Conservation (phyloP, 2,329 filamentous ascomycete genomes). For the Fusarium sp. region DNA sequence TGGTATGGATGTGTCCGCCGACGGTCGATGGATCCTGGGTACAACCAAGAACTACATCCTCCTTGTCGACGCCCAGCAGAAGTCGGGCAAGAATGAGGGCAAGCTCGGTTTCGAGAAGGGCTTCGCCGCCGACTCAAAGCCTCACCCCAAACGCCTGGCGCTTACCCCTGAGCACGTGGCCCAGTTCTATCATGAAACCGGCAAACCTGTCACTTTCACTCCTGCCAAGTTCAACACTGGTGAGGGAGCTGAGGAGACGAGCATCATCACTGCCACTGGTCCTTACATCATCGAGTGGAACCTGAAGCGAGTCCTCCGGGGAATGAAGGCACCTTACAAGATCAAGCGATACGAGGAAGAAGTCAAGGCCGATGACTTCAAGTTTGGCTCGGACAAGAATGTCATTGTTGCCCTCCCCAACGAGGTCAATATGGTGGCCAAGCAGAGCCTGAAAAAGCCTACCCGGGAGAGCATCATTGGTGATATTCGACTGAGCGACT, state of each 20-base stretch:
- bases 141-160: conserved; percentile 87
- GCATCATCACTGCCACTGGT: conserved; percentile 94
- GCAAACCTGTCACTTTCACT: conserved; percentile 84
- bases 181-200: conserved; percentile 96
- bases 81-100: conserved; percentile 93
- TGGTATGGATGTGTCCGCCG: conserved; percentile 92
- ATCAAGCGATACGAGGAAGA: conserved; percentile 97
- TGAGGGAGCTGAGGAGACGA: conserved; percentile 80
- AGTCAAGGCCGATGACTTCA: conserved; percentile 98
- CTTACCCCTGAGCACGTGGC: conserved; percentile 92
- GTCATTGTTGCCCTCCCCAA: conserved; percentile 97
- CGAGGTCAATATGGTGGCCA: conserved; percentile 97
- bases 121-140: conserved; percentile 92
- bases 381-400: conserved; percentile 95
- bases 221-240: conserved; percentile 94
- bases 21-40: conserved; percentile 93
- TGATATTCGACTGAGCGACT: conserved; percentile 58
- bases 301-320: conserved; percentile 84
- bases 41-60: conserved; percentile 95
- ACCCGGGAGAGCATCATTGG: conserved; percentile 92
- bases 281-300: conserved; percentile 98
- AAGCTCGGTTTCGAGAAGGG: conserved; percentile 97
- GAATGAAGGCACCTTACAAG: conserved; percentile 85
- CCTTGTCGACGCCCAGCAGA: conserved; percentile 89
- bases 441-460: conserved; percentile 81